phyloP scores from a whole-genome alignment of 1,284 basidiomycete genomes.

The Paramarasmius palmivorus region DNA sequence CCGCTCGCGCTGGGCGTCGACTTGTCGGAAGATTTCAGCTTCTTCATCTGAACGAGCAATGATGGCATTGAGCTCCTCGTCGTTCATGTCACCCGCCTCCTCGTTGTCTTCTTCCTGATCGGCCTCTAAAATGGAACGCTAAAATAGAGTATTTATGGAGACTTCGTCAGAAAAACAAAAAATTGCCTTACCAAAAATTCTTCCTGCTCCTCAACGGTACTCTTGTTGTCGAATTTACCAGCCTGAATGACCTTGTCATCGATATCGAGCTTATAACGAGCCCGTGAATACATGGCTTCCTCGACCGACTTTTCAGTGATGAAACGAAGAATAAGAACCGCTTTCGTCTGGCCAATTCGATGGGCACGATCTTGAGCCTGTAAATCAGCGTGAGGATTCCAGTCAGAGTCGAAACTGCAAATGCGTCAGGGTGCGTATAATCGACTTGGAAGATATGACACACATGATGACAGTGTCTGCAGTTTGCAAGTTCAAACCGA shows the following conservation, averaged over 20 bases:
- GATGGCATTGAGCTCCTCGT: constrained; percentile 96
- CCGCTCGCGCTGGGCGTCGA: constrained; percentile 84
- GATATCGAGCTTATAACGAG: constrained; percentile 96
- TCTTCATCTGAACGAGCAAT: constrained; percentile 89
- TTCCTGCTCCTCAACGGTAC: constrained; percentile 97
- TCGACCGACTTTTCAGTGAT: constrained; percentile 99
- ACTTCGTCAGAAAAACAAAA: constrained; percentile 7
- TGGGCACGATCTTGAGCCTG: constrained; percentile 99
- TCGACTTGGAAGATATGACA: constrained; percentile 37
- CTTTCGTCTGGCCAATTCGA: constrained; percentile 99
- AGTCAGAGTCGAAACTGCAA: constrained; percentile 84
- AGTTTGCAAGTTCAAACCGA: constrained; percentile 97
- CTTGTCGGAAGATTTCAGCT: constrained; percentile 74
- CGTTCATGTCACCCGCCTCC: constrained; percentile 93
- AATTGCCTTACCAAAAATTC: constrained; percentile 75
- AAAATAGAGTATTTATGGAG: constrained; percentile 14
- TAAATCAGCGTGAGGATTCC: constrained; percentile 97
- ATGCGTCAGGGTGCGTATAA: constrained; percentile 6
- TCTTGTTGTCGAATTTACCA: constrained; percentile 99
- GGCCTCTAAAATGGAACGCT: constrained; percentile 86
- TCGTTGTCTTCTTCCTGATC: constrained; percentile 93
- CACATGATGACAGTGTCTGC: constrained; percentile 99
- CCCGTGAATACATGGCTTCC: constrained; percentile 94
- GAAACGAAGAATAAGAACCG: constrained; percentile 94
- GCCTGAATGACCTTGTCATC: constrained; percentile 99